Percentiles rank a stretch among this genome's conserved stretches.
phyloP scores from a whole-genome alignment of 345 rosid species.

The Acer negundo region DNA sequence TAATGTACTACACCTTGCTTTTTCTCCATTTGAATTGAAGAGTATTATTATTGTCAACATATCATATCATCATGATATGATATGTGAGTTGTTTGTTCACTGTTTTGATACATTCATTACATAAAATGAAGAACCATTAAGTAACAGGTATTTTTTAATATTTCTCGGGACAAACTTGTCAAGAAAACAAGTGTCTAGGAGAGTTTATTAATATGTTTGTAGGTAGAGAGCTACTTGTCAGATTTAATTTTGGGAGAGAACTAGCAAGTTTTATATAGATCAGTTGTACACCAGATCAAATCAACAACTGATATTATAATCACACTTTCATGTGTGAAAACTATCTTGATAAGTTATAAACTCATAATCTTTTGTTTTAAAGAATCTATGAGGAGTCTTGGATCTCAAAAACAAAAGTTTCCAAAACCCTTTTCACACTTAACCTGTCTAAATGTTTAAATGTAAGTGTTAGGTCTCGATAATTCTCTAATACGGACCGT shows the following conservation, averaged over 20 bases:
- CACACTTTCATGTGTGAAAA: neutral
- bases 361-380: neutral
- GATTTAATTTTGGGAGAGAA: neutral
- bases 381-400: neutral
- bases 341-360: conserved; percentile 3
- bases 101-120: neutral
- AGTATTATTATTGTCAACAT: too few relatives aligned
- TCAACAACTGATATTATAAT: neutral
- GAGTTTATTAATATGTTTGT: neutral
- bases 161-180: neutral
- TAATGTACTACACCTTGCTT: too few relatives aligned
- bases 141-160: neutral
- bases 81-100: too few relatives aligned
- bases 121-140: neutral
- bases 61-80: too few relatives aligned
- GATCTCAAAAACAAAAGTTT: neutral
- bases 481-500: too few relatives aligned
- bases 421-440: neutral
- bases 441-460: too few relatives aligned
- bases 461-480: too few relatives aligned
- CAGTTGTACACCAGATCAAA: conserved; percentile 7
- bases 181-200: neutral
- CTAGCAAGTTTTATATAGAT: neutral
- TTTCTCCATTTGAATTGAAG: too few relatives aligned
- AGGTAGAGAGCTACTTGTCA: neutral